phyloP scores from a whole-genome alignment of 2,329 filamentous ascomycete species.

The Ophiostoma triangulosporum region DNA sequence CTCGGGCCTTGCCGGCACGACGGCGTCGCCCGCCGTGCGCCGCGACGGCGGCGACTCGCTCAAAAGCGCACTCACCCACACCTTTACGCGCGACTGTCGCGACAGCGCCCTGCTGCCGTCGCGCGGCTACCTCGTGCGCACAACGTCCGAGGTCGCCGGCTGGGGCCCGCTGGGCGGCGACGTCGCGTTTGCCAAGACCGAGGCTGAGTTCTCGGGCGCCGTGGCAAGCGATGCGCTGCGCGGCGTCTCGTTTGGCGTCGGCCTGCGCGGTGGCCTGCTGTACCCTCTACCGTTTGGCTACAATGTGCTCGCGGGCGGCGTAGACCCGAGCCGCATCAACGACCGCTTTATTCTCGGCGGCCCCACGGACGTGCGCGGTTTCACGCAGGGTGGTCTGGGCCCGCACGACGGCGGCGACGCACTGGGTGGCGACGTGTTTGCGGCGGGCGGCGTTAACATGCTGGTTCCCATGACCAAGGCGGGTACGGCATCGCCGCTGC shows the following conservation, averaged over 20 bases:
- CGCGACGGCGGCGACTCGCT: slow-evolving; percentile 72
- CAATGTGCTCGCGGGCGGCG: slow-evolving; percentile 31
- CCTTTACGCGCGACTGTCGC: slow-evolving; percentile 50
- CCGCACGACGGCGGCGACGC: slow-evolving; percentile 77
- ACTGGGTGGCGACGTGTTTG: slow-evolving; percentile 82
- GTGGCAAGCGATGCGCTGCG: slow-evolving; percentile 49
- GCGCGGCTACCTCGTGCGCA: slow-evolving; percentile 66
- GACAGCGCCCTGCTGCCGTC: slow-evolving; percentile 78
- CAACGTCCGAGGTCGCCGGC: slow-evolving; percentile 72
- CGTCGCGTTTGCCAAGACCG: slow-evolving; percentile 87
- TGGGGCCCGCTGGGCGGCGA: slow-evolving; percentile 74
- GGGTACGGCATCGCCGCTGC: slow-evolving; percentile 69
- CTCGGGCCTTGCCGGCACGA: slow-evolving; percentile 54
- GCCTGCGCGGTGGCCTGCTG: slow-evolving; percentile 67
- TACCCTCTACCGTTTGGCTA: slow-evolving; percentile 63
- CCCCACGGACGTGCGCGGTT: slow-evolving; percentile 87
- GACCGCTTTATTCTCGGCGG: slow-evolving; percentile 93
- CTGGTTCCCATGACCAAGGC: slow-evolving; percentile 73
- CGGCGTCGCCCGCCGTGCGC: slow-evolving; percentile 69
- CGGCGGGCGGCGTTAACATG: slow-evolving; percentile 75
- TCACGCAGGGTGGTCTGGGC: slow-evolving; percentile 77
- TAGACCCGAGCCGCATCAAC: slow-evolving; percentile 66
- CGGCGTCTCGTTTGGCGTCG: slow-evolving; percentile 70
- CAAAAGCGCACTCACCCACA: slow-evolving; percentile 25
- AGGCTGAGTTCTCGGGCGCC: slow-evolving; percentile 67